Percentiles rank a stretch among this genome's conserved stretches.
These are phyloP conservation scores for Cystobasidium onofrii DNA, from an alignment of 768 basidiomycete genomes.

Conservation along the genomic window DNA sequence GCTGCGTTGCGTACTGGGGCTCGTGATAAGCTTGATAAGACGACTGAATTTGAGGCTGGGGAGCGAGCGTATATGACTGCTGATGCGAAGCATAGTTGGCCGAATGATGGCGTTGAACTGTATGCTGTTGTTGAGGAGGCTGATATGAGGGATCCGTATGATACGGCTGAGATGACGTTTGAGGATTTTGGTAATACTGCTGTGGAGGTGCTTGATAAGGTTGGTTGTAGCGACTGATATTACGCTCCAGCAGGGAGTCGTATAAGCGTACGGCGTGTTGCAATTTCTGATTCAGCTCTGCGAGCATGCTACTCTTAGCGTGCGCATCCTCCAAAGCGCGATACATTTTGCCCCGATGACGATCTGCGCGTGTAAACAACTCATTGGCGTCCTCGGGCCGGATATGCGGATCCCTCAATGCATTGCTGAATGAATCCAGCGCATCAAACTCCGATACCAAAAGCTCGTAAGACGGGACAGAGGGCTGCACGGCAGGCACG, in stretches of 20 bases:
- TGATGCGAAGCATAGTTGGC: not conserved
- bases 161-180: constrained; percentile 37
- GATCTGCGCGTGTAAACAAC: constrained; percentile 71
- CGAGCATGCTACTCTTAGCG: constrained; percentile 73
- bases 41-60: not conserved
- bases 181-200: constrained; percentile 31
- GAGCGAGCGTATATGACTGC: not conserved
- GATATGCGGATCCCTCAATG: constrained; percentile 65
- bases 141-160: constrained; percentile 3
- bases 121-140: not conserved
- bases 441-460: constrained; percentile 71
- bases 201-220: constrained; percentile 36
- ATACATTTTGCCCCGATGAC: constrained; percentile 69
- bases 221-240: constrained; percentile 49
- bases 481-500: constrained; percentile 39
- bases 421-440: constrained; percentile 82
- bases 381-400: constrained; percentile 70
- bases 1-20: not conserved
- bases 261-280: constrained; percentile 86
- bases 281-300: constrained; percentile 90
- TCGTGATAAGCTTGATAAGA: not conserved
- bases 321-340: constrained; percentile 74
- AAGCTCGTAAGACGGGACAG: constrained; percentile 67
- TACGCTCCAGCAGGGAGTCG: constrained; percentile 75
- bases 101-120: not conserved